Evolutionary conservation across 495 filamentous ascomycete species (phyloP), one percentile per base, ranked within the genome.

Genomic region (Venustampulla echinocandica): DNA sequence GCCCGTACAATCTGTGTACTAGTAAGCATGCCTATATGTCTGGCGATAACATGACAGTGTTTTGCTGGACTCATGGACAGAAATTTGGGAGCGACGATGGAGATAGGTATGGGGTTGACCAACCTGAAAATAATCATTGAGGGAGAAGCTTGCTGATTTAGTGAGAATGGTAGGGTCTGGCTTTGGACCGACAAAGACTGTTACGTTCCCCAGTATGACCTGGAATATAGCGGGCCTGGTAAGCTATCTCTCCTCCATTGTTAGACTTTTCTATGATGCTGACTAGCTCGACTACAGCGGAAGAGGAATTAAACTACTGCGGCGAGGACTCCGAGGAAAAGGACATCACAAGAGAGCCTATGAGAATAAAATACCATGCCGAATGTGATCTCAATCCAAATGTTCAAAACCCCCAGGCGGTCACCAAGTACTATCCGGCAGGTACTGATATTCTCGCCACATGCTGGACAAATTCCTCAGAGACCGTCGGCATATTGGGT

Each of bases 341-440:
- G n/a, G 13, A n/a, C 33, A n/a, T 35, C 33, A 35, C 33, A 35
- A 35, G 11, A 6, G 11, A 35, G 18, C 33, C 5, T 15, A 4
- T 15, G 33, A 35, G 18, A 35, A 35, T 15, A 4, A 35, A 15
- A 35, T 35, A 35, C 33, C 11, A 35, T 14, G 18, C 33, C 5
- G 33, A 35, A 35, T 35, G 33, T 14, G 18, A 35, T 35, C 13
- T 35, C 33, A 35, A 35, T 35, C 33, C 33, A 35, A 15, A 35
- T 14, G 13, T n/a, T 15, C 5, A 15, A 35, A n/a, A n/a, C n/a
- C n/a, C n/a, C n/a, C 18, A 10, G 4, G 33, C 13, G 11, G 18
- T 15, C n/a, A 7, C n/a, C 33, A 35, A 35, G n/a, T 35, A 35
- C 33, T 14, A 35, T 14, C 33, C 33, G 18, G 18, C 13, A n/a